These are phyloP conservation scores for Lepidium africanum DNA, from an alignment of 345 rosid genomes.

Conservation along the genomic window DNA sequence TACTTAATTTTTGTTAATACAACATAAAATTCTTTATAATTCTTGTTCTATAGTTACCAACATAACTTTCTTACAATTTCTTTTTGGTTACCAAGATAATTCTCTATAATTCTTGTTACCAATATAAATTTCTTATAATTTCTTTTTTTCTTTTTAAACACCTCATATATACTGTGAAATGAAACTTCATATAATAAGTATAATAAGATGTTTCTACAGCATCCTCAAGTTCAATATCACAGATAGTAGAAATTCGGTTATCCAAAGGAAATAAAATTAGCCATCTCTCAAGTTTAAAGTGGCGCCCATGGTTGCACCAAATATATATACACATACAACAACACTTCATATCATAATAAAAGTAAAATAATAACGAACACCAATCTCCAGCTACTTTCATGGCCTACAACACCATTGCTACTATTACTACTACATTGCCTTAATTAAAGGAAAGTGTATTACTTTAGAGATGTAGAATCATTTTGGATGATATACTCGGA, in stretches of 20 bases:
- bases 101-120: no score
- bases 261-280: slow-evolving; percentile 17
- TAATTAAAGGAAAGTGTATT: neutral
- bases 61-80: no score
- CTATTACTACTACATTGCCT: slow-evolving; percentile 22
- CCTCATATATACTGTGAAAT: no score
- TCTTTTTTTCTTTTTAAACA: no score
- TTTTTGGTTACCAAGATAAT: no score
- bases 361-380: slow-evolving; percentile 12
- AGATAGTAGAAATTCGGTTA: neutral
- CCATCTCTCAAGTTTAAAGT: slow-evolving; percentile 21
- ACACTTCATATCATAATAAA: slow-evolving; percentile 5
- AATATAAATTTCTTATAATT: no score
- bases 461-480: slow-evolving; percentile 3
- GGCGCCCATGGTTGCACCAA: slow-evolving; percentile 26
- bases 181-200: neutral
- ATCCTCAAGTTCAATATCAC: neutral
- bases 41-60: no score
- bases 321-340: slow-evolving; percentile 22
- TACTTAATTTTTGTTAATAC: no score
- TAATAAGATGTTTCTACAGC: neutral
- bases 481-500: slow-evolving; percentile 4
- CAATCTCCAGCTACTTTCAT: slow-evolving; percentile 14
- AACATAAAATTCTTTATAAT: no score
- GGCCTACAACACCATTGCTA: slow-evolving; percentile 20